phyloP scores from a whole-genome alignment of 169 alveolate species.

The Plasmodium vivax region DNA sequence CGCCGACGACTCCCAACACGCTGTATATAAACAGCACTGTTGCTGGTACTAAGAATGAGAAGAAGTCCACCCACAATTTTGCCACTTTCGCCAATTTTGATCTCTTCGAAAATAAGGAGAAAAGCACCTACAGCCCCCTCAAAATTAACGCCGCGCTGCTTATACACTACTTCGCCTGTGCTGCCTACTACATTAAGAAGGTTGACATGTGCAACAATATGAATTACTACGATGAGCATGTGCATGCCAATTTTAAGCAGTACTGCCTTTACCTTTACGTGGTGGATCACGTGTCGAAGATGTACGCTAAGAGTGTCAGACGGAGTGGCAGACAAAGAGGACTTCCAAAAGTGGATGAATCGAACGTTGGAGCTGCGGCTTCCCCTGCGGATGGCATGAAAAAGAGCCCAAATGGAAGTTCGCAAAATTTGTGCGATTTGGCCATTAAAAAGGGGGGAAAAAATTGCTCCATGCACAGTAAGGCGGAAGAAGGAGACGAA shows the following conservation, averaged over 20 bases:
- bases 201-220: conserved; percentile 41
- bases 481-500: not conserved
- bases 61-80: conserved; percentile 1
- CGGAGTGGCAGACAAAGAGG: not conserved
- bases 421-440: not conserved
- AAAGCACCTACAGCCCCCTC: conserved; percentile 10
- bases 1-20: not conserved
- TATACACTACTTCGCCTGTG: conserved; percentile 81
- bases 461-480: not conserved
- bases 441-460: not conserved
- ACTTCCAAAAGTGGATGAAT: not conserved
- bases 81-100: conserved; percentile 38
- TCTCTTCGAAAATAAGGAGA: conserved; percentile 51
- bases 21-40: conserved; percentile 22
- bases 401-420: conserved; percentile 2
- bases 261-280: conserved; percentile 56
- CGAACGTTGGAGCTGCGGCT: not conserved
- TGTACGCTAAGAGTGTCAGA: conserved; percentile 36
- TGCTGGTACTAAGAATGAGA: conserved; percentile 14
- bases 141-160: conserved; percentile 76
- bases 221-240: conserved; percentile 16
- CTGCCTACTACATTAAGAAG: conserved; percentile 63
- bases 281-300: conserved; percentile 60
- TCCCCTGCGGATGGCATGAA: not conserved
- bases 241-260: conserved; percentile 40